phyloP scores from a whole-genome alignment of 2,329 filamentous ascomycete species.

The Epichloe elymi region DNA sequence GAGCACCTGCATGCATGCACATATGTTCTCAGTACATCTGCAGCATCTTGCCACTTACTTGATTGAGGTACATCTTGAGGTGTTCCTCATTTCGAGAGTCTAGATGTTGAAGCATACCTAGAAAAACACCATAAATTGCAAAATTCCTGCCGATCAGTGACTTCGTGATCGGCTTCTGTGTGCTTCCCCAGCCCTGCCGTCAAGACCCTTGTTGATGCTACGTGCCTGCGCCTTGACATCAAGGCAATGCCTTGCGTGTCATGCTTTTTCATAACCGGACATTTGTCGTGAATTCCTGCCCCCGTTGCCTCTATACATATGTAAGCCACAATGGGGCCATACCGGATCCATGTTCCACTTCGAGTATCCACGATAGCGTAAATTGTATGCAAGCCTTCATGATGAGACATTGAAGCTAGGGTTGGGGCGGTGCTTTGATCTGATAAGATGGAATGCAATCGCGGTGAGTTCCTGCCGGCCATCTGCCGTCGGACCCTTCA shows the following conservation, averaged over 20 bases:
- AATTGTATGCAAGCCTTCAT: not conserved
- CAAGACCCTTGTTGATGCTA: not conserved
- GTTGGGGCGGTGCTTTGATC: not conserved
- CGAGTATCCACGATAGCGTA: not conserved
- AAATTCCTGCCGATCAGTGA: not conserved
- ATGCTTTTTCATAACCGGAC: not conserved
- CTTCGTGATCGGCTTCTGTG: not conserved
- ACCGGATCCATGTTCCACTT: not conserved
- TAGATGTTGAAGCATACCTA: too few species aligned
- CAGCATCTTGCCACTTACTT: not conserved
- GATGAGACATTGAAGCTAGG: not conserved
- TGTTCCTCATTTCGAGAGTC: not conserved
- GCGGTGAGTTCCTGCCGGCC: not conserved
- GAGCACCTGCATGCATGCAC: too few species aligned
- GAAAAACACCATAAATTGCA: not conserved
- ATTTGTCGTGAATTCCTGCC: not conserved
- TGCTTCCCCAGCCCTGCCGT: not conserved
- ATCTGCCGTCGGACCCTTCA: too few species aligned
- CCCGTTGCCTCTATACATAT: not conserved
- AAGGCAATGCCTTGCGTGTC: too few species aligned
- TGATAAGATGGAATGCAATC: slow-evolving; percentile 3
- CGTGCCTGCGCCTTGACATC: not conserved
- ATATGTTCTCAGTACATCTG: too few species aligned
- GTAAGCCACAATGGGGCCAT: not conserved
- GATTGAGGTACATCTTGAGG: not conserved